Percentiles rank a stretch among this genome's conserved stretches.
phyloP scores from a whole-genome alignment of 1,284 basidiomycete genomes.

The Rhodotorula sp. region DNA sequence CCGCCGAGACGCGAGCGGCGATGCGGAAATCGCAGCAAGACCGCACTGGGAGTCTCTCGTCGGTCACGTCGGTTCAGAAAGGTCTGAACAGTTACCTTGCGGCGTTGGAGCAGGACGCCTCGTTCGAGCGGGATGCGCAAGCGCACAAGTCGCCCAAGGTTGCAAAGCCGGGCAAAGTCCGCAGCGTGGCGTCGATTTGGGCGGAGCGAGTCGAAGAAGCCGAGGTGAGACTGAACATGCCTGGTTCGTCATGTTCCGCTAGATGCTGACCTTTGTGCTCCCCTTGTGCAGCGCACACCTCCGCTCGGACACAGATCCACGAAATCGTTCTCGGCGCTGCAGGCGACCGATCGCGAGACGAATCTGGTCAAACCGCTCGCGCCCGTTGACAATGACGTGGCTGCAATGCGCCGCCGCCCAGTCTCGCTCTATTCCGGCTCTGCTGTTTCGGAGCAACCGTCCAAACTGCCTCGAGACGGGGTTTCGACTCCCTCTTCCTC shows the following conservation, averaged over 20 bases:
- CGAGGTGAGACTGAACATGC: neutral
- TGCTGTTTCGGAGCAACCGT: no score
- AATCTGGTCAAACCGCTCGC: constrained; percentile 1
- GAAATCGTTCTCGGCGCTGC: constrained; percentile 11
- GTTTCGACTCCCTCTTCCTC: no score
- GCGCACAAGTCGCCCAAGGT: neutral
- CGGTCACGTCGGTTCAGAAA: constrained; percentile 3
- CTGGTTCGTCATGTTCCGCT: no score
- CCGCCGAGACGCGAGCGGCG: constrained; percentile 15
- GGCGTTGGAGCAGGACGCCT: constrained; percentile 10
- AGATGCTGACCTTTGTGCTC: no score
- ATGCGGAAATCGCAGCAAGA: neutral
- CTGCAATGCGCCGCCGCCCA: neutral
- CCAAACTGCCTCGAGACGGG: no score
- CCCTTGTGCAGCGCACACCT: neutral
- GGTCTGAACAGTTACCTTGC: constrained; percentile 20
- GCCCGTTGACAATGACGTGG: neutral
- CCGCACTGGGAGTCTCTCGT: neutral
- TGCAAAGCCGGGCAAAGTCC: constrained; percentile 7
- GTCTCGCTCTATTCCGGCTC: neutral
- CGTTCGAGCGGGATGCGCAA: neutral
- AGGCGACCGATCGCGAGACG: neutral
- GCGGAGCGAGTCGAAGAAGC: constrained; percentile 10
- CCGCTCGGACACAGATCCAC: neutral
- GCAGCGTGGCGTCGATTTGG: constrained; percentile 13